Base-by-base conservation (phyloP, 345 rosid species). In the Litchi chinensis region DNA sequence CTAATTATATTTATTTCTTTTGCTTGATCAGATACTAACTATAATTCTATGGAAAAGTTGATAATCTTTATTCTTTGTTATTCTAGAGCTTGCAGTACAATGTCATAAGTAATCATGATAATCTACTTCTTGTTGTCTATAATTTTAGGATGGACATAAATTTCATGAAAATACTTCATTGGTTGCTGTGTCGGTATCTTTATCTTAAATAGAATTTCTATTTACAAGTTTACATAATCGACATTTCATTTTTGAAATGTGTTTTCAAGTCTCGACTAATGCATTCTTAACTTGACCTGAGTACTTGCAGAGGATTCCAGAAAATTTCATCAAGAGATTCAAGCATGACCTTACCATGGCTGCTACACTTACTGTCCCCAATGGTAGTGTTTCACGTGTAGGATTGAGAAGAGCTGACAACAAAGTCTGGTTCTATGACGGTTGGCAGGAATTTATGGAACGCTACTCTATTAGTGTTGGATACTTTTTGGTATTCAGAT, bases 391-490 rank as follows among this genome's bases (percentile, higher is more conserved):
- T 77, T 94, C 92, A 82, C 92, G 89, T 56, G 89, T 93, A 68
- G 97, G 97, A 77, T 87, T 94, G 76, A 85, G 82, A 81, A 94
- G 89, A 89, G 84, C 80, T 68, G 91, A 91, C 41, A 85, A 88
- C 85, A 93, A 88, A 83, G 79, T 89, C 69, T 94, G 96, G 97
- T 91, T 94, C 79, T 85, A 86, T 80, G 92, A 91, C 59, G 94
- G 92, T 68, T 94, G 97, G 98, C 93, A 88, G 81, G 94, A 90
- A 79, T 93, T 94, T 81, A 89, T 94, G 28, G 95, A 93, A 70
- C 91, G 92, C 41, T 91, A 89, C 84, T 80, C 86, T 59, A 91
- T 94, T 52, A 87, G 89, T 73, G 82, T 88, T 81, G 97, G 98
- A 62, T 93, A 88, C 86, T 85, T 94, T 85, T 77, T 94, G 81